Base-by-base conservation (phyloP, 179 eudicot species). In the Vitellaria paradoxa region DNA sequence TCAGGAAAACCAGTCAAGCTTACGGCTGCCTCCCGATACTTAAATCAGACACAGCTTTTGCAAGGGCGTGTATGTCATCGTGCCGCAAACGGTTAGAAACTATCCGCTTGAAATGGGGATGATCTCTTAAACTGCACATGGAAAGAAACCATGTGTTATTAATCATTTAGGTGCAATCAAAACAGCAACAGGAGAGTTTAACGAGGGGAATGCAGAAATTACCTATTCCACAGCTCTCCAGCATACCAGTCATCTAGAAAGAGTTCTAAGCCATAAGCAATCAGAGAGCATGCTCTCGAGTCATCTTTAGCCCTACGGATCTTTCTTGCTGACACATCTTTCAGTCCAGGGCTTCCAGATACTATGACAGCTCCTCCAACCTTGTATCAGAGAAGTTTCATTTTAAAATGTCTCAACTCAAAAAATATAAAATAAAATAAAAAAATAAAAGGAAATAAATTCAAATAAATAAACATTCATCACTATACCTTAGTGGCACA, bases 271-370 rank as follows among this genome's bases (percentile, higher is more conserved):
- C 99, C 96, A 66, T 89, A 81, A 45, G 89, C 78, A 68, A 80
- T 24, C 6, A 96, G 88, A 10, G 88, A 81, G 64, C 77, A 57
- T 20, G 97, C 91, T 79, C 88, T 85, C 64, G 89, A 86, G 81
- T 96, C 96, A 83, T 93, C 98, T 84, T 83, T 87, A 21, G 92
- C 96, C 55, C 83, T 89, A 30, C 98, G 92, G 18, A 84, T 70
- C 67, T 82, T 84, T 81, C 98, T 93, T 37, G 83, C 91, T 9
- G 42, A 75, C 13, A 47, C 75, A 73, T 92, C 85, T 60, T 71
- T 73, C 76, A 96, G 72, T 65, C 99, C 99, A 70, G 99, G 98
- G 84, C 98, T 96, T 86, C 99, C 99, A 84, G 99, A 96, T 53
- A 96, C 82, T 63, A 96, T 84, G 46, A 94, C 78, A 68, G 94